Evolutionary conservation across 2,329 filamentous ascomycete genomes (phyloP).

Genomic region (Trichophyton simii): DNA sequence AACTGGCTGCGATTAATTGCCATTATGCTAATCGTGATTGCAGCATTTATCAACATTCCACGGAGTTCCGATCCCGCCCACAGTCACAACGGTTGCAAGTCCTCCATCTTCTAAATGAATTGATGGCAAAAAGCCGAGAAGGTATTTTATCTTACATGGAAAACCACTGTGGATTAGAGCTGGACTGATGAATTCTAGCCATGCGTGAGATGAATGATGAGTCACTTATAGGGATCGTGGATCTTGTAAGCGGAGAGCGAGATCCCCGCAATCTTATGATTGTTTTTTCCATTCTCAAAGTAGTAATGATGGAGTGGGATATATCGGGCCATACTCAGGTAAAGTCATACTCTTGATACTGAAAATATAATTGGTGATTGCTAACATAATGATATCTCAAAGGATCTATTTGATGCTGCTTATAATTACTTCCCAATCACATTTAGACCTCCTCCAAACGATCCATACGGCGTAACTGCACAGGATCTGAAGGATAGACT

Average conservation of each 20-base stretch:
- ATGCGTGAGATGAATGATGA: constrained; percentile 45
- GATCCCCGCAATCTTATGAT: constrained; percentile 59
- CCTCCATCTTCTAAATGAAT: constrained; percentile 47
- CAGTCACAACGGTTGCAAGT: constrained; percentile 55
- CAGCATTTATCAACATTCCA: constrained; percentile 41
- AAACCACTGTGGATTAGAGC: background rate
- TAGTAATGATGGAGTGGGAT: constrained; percentile 57
- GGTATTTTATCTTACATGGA: constrained; percentile 23
- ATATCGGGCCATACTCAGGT: constrained; percentile 49
- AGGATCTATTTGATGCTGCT: constrained; percentile 51
- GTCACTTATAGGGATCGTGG: constrained; percentile 49
- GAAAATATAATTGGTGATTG: background rate
- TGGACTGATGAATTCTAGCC: constrained; percentile 22
- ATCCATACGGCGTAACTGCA: constrained; percentile 57
- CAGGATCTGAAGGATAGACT: constrained; percentile 54
- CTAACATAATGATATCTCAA: background rate
- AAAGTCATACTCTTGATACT: constrained; percentile 9
- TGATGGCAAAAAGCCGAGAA: constrained; percentile 50
- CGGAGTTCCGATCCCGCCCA: constrained; percentile 47
- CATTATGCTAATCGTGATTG: background rate
- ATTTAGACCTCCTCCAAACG: constrained; percentile 55
- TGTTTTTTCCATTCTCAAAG: constrained; percentile 54
- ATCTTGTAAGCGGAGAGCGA: constrained; percentile 56
- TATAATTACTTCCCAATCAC: constrained; percentile 65
- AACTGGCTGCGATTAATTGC: background rate